Evolutionary conservation across 2,329 filamentous ascomycete species (phyloP), one percentile per base, ranked within the genome.

Genomic region (Alternaria metachromatica): DNA sequence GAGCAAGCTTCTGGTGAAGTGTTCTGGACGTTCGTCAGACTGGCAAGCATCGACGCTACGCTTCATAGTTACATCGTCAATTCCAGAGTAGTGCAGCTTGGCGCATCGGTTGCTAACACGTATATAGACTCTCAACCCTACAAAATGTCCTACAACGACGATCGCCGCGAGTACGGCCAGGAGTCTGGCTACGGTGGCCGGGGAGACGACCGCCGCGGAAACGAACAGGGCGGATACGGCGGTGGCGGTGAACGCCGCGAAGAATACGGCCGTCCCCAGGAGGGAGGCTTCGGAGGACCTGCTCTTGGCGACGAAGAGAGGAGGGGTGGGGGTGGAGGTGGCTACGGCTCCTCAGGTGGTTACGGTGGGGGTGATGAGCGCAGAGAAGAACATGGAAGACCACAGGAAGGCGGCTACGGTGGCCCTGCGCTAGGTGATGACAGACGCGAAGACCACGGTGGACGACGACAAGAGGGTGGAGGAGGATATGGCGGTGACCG

Each of bases 121-220:
- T 7, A 12, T 15, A 3, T 15, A 26, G 21, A 54, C 54, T 18
- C 28, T 12, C 7, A 25, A 18, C 33, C 12, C 13, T 26, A 18
- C 28, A 69, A 26, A 46, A 74, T 74, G 72, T 74, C 72, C 28
- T 73, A 74, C 65, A 75, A 73, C 67, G 65, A 73, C 66, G 68
- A 72, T 13, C 68, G 66, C 25, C 65, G 66, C 63, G 62, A 65
- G 33, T 63, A 60, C 41, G 63, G 59, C 9, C 50, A 57, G 37
- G 58, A 63, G 20, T 66, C 64, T 21, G 62, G 68, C 45, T 59
- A 64, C 10, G 63, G 70, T 33, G 56, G 62, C 48, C 58, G 68
- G n/a, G 62, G 63, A 37, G 57, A 65, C 48, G 68, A 72, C 15
- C 64, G 66, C 6, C 65, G 69, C 58, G 58, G 60, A 23, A 56